phyloP scores from a whole-genome alignment of 371 early-diverging fungal species.

The Mortierella sp. region DNA sequence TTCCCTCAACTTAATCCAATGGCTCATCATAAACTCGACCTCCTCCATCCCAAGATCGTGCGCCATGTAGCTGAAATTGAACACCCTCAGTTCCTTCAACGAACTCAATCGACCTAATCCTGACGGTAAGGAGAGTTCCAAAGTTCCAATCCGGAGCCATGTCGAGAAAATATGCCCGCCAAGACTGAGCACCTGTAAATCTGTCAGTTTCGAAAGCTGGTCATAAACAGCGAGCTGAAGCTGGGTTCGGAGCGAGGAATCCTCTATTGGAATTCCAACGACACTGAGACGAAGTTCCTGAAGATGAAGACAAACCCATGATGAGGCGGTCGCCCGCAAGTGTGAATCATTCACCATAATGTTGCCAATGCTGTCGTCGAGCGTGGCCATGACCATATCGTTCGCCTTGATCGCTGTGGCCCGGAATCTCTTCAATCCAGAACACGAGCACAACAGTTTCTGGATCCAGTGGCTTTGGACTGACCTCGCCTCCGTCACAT shows the following conservation, averaged over 20 bases:
- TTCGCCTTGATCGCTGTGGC: conserved; percentile 6
- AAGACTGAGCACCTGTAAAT: conserved; percentile 12
- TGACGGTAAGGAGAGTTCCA: conserved; percentile 10
- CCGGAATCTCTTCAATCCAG: conserved; percentile 16
- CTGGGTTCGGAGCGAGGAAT: neutral
- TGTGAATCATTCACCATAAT: neutral
- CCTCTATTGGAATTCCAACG: neutral
- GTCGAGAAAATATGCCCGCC: conserved; percentile 25
- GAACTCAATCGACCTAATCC: conserved; percentile 19
- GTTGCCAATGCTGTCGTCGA: neutral
- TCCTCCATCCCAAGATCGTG: conserved; percentile 20
- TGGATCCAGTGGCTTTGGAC: conserved; percentile 12
- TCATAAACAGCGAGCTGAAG: conserved; percentile 9
- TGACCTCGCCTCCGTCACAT: conserved; percentile 13
- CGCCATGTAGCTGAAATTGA: conserved; percentile 26
- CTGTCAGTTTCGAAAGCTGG: conserved; percentile 14
- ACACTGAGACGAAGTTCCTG: conserved; percentile 22
- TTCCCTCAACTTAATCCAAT: conserved; percentile 21
- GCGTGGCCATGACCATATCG: neutral
- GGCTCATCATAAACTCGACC: conserved; percentile 35
- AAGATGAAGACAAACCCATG: conserved; percentile 14
- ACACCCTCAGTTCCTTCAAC: conserved; percentile 12
- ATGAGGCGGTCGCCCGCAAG: neutral
- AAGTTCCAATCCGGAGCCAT: conserved; percentile 14
- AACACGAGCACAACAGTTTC: conserved; percentile 11